Base-by-base conservation (phyloP, 768 basidiomycete genomes). In the Podaxis pistillaris region DNA sequence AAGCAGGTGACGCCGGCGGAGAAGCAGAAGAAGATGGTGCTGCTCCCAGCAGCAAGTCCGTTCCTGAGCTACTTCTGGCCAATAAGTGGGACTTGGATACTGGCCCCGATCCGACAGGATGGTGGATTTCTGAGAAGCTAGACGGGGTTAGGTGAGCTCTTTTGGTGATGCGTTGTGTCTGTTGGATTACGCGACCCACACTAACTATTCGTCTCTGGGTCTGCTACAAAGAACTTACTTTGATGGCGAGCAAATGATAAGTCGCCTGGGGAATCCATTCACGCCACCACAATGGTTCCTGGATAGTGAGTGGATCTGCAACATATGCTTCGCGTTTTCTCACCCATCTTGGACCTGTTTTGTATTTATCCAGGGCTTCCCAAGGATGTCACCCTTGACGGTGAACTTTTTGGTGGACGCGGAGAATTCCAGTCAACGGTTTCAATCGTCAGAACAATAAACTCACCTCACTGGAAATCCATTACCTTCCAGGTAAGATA, bases 61-160 rank as follows among this genome's bases (percentile, higher is more conserved):
- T 77, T 2, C 82, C 82, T 9, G 77, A 77, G 8, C 70, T 87
- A 1, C 71, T 87, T 56, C 73, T 87, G 0, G 85, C 85, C 0
- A 80, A 79, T 64, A 84, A 84, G 57, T 86, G 83, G 84, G 83
- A 86, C 57, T 61, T 84, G 2, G 82, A 83, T 13, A 81, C 66
- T 26, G 83, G 83, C 0, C 73, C 74, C 19, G 85, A 87, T 67
- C 84, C 84, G 1, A 78, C 78, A 15, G 84, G 83, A 1, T 87
- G 83, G 83, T 85, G 83, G 83, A 79, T 85, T 33, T 84, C 83
- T 2, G 85, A 87, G 66, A 86, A 87, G 68, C 67, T 87, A 54
- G 85, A 87, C 70, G 85, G 85, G 60, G 84, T 86, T 37, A 74
- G 85, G 84, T 85, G 64, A n/a, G 79, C 63, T 6, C 22, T n/a